These are phyloP conservation scores for Podaxis mareebaensis DNA, from an alignment of 768 basidiomycete genomes.

Conservation along the genomic window DNA sequence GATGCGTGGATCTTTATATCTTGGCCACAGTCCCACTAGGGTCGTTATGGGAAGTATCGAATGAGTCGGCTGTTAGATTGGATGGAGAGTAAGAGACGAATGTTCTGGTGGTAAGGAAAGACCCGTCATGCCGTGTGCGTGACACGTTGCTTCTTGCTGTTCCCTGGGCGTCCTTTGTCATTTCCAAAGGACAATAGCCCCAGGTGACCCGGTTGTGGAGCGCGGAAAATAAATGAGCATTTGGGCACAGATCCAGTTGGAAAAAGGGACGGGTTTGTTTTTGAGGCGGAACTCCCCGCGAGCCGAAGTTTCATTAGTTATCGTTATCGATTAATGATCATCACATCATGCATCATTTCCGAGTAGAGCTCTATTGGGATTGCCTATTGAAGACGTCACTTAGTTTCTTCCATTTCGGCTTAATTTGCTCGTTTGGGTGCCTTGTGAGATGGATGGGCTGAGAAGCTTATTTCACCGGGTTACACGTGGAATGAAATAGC, in stretches of 20 bases:
- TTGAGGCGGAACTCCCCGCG: background rate
- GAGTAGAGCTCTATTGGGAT: background rate
- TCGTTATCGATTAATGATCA: conserved; percentile 13
- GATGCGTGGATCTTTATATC: background rate
- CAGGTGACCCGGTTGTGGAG: conserved; percentile 14
- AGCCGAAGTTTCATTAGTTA: conserved; percentile 1
- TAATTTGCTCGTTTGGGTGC: background rate
- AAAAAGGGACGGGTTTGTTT: background rate
- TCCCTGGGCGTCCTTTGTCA: conserved; percentile 6
- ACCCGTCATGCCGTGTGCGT: conserved; percentile 2
- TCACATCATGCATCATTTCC: conserved; percentile 1
- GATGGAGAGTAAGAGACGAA: background rate
- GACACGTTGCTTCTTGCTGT: conserved; percentile 1
- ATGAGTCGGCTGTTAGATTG: background rate
- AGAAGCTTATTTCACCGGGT: background rate
- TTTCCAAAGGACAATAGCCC: conserved; percentile 4
- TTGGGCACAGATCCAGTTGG: background rate
- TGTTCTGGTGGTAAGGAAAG: conserved; percentile 4
- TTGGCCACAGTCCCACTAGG: background rate
- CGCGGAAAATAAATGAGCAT: conserved; percentile 6
- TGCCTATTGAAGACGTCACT: conserved; percentile 8
- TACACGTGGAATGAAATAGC: background rate
- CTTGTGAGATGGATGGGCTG: too few species aligned
- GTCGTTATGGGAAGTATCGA: background rate
- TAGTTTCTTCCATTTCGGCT: conserved; percentile 8